Evolutionary conservation across 352 stramenopile species (phyloP).

Genomic region (Phytophthora ohioensis): DNA sequence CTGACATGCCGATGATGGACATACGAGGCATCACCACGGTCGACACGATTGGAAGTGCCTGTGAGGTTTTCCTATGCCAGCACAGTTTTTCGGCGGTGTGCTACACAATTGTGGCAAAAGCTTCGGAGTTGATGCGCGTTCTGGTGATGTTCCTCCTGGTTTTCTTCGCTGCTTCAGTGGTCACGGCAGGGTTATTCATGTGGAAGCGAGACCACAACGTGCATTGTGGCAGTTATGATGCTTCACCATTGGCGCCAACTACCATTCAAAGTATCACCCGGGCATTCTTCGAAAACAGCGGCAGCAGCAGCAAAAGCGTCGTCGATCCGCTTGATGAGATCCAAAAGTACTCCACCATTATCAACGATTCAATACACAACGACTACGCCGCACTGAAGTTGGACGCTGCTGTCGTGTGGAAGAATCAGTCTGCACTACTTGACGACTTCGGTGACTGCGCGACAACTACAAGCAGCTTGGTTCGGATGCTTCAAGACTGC

Average conservation of each 20-base stretch:
- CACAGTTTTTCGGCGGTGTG: constrained; percentile 52
- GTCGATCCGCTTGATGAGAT: constrained; percentile 37
- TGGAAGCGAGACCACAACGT: constrained; percentile 55
- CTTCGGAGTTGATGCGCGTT: constrained; percentile 40
- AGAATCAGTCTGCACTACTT: constrained; percentile 35
- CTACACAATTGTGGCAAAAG: constrained; percentile 51
- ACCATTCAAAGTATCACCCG: constrained; percentile 35
- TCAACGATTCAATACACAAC: constrained; percentile 44
- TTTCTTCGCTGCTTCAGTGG: constrained; percentile 37
- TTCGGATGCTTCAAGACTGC: constrained; percentile 47
- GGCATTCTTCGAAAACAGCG: constrained; percentile 40
- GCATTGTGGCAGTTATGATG: constrained; percentile 17
- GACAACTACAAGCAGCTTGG: constrained; percentile 39
- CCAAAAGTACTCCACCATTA: constrained; percentile 37
- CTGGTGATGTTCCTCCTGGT: constrained; percentile 54
- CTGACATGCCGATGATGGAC: constrained; percentile 58
- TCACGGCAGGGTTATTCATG: constrained; percentile 46
- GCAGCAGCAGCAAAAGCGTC: constrained; percentile 37
- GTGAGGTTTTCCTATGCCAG: constrained; percentile 55
- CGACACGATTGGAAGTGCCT: constrained; percentile 53
- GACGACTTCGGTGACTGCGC: constrained; percentile 30
- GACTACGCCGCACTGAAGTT: constrained; percentile 38
- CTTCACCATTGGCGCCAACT: constrained; percentile 8
- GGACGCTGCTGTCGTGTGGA: constrained; percentile 39
- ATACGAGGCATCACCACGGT: constrained; percentile 61